These are phyloP conservation scores for Stachybotrys echinatus DNA, from an alignment of 2,329 filamentous ascomycete genomes.

Conservation along the genomic window DNA sequence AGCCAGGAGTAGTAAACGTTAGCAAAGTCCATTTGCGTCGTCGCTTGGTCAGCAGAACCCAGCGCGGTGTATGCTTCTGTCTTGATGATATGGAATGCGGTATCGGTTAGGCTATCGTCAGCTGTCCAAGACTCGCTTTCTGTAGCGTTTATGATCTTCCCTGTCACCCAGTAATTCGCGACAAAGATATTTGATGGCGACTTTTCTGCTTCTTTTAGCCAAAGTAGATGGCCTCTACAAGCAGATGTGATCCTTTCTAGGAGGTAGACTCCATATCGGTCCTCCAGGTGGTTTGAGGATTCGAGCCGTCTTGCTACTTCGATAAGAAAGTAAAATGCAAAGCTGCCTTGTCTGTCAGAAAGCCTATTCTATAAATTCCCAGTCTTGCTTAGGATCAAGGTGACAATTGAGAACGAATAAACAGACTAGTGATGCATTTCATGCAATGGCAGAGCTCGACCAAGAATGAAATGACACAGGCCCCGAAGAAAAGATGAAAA, in stretches of 20 bases:
- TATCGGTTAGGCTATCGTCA: not conserved
- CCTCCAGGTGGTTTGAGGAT: not conserved
- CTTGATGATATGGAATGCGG: not conserved
- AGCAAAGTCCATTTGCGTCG: not conserved
- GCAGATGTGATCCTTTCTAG: not conserved
- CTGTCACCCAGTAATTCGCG: not conserved
- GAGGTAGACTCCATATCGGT: not conserved
- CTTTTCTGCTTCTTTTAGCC: not conserved
- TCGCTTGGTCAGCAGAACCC: not conserved
- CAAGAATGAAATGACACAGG: too few species aligned
- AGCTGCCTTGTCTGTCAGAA: too few species aligned
- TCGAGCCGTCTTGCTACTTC: not conserved
- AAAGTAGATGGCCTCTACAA: not conserved
- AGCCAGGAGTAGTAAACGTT: not conserved
- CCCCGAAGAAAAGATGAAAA: too few species aligned
- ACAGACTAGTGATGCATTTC: too few species aligned
- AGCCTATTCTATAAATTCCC: too few species aligned
- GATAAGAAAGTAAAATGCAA: not conserved
- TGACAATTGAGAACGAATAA: too few species aligned
- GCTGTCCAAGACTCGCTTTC: not conserved
- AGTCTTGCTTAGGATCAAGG: too few species aligned
- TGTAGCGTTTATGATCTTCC: not conserved
- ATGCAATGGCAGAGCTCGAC: too few species aligned
- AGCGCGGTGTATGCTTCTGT: not conserved
- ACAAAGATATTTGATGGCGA: not conserved